Percentiles rank a stretch among this genome's conserved stretches.
Conservation (phyloP, 1,284 basidiomycete genomes). For the Rhodotorula glutinis region DNA sequence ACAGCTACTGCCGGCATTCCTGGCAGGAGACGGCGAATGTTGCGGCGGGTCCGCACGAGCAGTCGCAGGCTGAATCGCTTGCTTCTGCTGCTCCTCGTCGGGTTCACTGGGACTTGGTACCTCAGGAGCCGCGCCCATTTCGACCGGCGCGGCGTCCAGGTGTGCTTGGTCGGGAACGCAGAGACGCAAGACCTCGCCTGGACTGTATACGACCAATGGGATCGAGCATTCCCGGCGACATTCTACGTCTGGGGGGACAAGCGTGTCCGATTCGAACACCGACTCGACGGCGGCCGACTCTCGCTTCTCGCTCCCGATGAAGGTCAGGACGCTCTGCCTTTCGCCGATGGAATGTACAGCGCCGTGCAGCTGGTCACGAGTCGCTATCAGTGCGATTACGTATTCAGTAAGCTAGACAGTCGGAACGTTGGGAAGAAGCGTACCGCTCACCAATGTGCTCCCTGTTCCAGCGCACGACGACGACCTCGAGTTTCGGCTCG, state of each 20-base stretch:
- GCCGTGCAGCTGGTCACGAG: constrained; percentile 3
- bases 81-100: too few species aligned
- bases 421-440: too few species aligned
- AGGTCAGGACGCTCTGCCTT: constrained; percentile 4
- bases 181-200: background rate
- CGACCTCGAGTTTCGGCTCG: constrained; percentile 1
- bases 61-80: too few species aligned
- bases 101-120: too few species aligned
- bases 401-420: background rate
- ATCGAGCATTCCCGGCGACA: background rate
- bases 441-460: background rate
- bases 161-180: constrained; percentile 5
- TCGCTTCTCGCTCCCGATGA: background rate
- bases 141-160: too few species aligned
- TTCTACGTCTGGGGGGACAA: constrained; percentile 5
- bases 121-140: too few species aligned
- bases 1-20: too few species aligned
- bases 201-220: constrained; percentile 1
- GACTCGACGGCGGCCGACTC: background rate
- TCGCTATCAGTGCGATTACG: constrained; percentile 4
- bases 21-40: too few species aligned
- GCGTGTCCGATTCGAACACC: too few species aligned
- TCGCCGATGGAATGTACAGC: constrained; percentile 12
- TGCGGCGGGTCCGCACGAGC: too few species aligned
- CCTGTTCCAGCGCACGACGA: background rate